Base-by-base conservation (phyloP, 306 rosid genomes). In the Rubus idaeus region DNA sequence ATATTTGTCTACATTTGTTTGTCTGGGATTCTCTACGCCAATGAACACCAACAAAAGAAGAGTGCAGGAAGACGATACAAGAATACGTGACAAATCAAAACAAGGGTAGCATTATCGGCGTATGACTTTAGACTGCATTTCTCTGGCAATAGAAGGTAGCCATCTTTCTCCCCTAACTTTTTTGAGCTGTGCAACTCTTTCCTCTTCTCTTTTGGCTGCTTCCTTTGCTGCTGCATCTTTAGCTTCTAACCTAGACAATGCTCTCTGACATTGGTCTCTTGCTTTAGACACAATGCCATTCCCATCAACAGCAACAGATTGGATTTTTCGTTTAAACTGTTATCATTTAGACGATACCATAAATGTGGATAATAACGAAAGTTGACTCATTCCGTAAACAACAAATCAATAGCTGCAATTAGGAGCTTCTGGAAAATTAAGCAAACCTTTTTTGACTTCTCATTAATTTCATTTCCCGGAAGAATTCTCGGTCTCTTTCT, bases 151-250 rank as follows among this genome's bases (percentile, higher is more conserved):
- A 60, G 96, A 92, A 58, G 97, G 97, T 21, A 90, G 81, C 97
- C 97, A 92, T 84, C 84, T 92, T 83, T 95, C 97, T 47, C 98
- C 97, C 77, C 96, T 92, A n/a, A 87, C 75, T 86, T 77, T 90
- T 70, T 95, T 92, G 89, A 95, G 82, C 10, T 86, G 76, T 58
- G 88, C 87, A 75, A 95, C 86, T 80, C 98, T 87, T 84, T 88
- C 91, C 83, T 90, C 89, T 73, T 95, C 97, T 84, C 82, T 89
- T 67, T 86, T 87, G 69, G 93, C 89, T 11, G 85, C 80, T 74
- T 87, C 97, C 81, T 88, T 90, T 20, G 82, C 90, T 14, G 90
- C 89, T 62, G 91, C 88, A 3, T 85, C 91, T 89, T 82, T 92
- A 56, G 92, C 89, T 83, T 89, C 92, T 11, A 80, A 70, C 84